Base-by-base conservation (phyloP, 73 alveolate genomes). In the Breviolum minutum region DNA sequence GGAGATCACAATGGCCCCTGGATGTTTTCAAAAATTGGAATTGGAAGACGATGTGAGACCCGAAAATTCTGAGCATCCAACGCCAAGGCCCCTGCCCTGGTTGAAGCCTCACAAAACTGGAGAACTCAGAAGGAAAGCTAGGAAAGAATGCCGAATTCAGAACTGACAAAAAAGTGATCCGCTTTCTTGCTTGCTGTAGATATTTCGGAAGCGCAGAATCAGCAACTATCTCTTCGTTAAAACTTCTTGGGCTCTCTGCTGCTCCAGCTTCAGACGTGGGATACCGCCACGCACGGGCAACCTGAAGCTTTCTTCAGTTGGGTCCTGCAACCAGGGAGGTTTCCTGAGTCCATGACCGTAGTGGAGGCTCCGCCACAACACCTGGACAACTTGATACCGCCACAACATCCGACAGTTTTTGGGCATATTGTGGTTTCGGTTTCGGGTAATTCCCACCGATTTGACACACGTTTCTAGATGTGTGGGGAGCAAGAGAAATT, bases 51-150 rank as follows among this genome's bases (percentile, higher is more conserved):
- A 26, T 2, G 27, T 26, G 40, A 27, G n/a, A 10, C 27, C 1
- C 30, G 61, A 77, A 2, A 11, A 79, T 29, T 32, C 87, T 27
- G 54, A 29, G 81, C 30, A 13, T 77, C 86, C 8, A 77, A 63
- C 92, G 70, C 92, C 92, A 83, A 9, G 92, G 92, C 64, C 92
- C 92, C 19, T 60, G 92, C 61, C 92, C 92, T 26, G 92, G 92
- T 61, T 61, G 92, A 61, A 83, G 92, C 92, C 92, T 83, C 70
- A 48, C 86, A 40, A 40, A 0, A 40, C 54, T 40, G 54, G 54
- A 40, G 54, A 40, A n/a, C n/a, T n/a, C n/a, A 2, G 54, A 40
- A 40, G 54, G 3, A 40, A 40, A 40, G 54, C 54, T 40, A 40
- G 54, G 54, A 40, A 40, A 40, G 54, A 40, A 40, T 40, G 54